Evolutionary conservation across 1,139 yeast species (phyloP), one percentile per base, ranked within the genome.

Genomic region (Debaryomyces singareniensis): DNA sequence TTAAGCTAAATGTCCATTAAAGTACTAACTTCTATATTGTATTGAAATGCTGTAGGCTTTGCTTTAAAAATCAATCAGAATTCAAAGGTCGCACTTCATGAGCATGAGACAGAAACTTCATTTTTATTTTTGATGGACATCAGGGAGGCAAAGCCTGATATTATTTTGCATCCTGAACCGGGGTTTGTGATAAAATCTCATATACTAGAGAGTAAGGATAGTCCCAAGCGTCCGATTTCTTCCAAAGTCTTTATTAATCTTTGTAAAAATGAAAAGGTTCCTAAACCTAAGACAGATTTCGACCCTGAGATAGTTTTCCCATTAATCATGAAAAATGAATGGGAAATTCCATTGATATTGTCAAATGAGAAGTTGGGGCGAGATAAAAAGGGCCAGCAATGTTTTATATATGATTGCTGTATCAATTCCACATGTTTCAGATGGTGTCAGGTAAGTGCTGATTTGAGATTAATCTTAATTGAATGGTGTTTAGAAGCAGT

Each of bases 311-410:
- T 63, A 2, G 76, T 84, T 5, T 78, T 78, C 43, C 78, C 83
- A 1, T 53, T 76, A 32, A 80, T 84, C 16, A 74, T 78, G 51
- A 76, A 76, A 25, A 78, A 79, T 43, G 67, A 78, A 45, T 86
- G 95, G 95, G 89, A 82, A 37, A 80, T 86, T 3, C 96, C 96
- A 1, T 74, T 86, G 6, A 69, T 82, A 1, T 73, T 84, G 1
- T 76, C 89, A 0, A 58, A 64, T 0, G 71, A 70, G 32, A 54
- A 68, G 34, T 51, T 78, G 12, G 78, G 71, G 24, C 52, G 39
- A 12, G 96, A 87, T 47, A 85, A 85, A 50, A 77, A 78, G 44
- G 94, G 93, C 1, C 58, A 61, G 6, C 55, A 62, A 12, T 74
- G 86, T 21, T 58, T 71, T 24, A 86, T 84, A 3, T 74, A 76